phyloP scores from a whole-genome alignment of 1,284 basidiomycete species.

The Sporisorium graminicola region DNA sequence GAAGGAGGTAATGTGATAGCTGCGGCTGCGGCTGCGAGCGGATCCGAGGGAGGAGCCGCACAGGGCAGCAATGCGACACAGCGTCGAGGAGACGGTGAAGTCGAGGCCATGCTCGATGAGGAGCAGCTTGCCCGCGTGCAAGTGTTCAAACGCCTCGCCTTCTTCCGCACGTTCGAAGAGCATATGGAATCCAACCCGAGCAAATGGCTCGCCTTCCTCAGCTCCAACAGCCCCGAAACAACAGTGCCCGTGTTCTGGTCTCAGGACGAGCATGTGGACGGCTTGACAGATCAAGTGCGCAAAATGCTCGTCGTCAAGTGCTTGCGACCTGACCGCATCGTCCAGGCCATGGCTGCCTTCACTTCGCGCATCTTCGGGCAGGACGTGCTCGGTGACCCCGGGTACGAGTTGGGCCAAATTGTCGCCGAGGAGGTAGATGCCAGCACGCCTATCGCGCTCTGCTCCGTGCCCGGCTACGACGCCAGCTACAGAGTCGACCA shows the following conservation, averaged over 20 bases:
- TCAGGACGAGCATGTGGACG: constrained; percentile 62
- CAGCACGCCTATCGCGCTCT: constrained; percentile 63
- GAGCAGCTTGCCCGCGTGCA: constrained; percentile 77
- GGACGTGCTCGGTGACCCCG: constrained; percentile 75
- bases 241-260: constrained; percentile 80
- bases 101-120: constrained; percentile 58
- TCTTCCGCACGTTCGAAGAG: constrained; percentile 82
- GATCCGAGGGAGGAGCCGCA: constrained; percentile 45
- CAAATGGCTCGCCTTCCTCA: constrained; percentile 83
- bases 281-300: constrained; percentile 78
- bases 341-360: constrained; percentile 83
- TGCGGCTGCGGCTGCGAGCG: constrained; percentile 72
- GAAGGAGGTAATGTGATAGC: constrained; percentile 80
- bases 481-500: constrained; percentile 65
- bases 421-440: constrained; percentile 58
- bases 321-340: constrained; percentile 86
- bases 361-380: constrained; percentile 80
- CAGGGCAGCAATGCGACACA: constrained; percentile 57
- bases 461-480: constrained; percentile 67
- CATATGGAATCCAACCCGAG: constrained; percentile 78
- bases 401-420: constrained; percentile 49
- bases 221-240: constrained; percentile 79
- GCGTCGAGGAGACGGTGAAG: constrained; percentile 41
- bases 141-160: constrained; percentile 69
- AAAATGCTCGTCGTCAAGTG: constrained; percentile 86